Conservation (phyloP, 345 rosid species). For the Sonneratia alba region DNA sequence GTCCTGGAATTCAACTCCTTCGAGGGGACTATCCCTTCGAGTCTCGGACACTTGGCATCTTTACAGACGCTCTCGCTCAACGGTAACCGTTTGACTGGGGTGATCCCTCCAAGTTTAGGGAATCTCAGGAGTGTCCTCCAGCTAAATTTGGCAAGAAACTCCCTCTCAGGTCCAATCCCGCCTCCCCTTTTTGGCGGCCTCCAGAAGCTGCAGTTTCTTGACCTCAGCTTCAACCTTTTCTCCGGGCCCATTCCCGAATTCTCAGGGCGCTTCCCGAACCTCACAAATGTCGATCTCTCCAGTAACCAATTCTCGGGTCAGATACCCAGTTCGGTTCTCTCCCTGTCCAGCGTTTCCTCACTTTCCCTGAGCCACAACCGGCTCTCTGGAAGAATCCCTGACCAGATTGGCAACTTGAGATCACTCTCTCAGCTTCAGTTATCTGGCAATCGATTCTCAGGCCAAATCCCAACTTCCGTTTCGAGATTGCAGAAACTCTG, state of each 20-base stretch:
- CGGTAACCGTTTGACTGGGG: slow-evolving; percentile 61
- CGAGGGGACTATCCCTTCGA: slow-evolving; percentile 53
- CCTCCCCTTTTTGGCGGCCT: slow-evolving; percentile 31
- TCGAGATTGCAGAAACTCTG: slow-evolving; percentile 62
- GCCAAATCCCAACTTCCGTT: slow-evolving; percentile 61
- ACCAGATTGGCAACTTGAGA: slow-evolving; percentile 45
- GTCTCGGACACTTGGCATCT: slow-evolving; percentile 39
- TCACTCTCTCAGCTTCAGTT: slow-evolving; percentile 63
- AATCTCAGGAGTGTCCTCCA: slow-evolving; percentile 33
- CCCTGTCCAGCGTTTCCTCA: slow-evolving; percentile 35
- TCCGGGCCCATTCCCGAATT: slow-evolving; percentile 61
- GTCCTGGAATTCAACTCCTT: slow-evolving; percentile 72
- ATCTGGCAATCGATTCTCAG: slow-evolving; percentile 50
- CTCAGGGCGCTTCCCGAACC: slow-evolving; percentile 34
- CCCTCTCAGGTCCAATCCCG: slow-evolving; percentile 63
- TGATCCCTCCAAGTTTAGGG: slow-evolving; percentile 59
- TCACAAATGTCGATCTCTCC: slow-evolving; percentile 58
- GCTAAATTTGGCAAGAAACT: slow-evolving; percentile 49
- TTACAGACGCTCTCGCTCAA: slow-evolving; percentile 47
- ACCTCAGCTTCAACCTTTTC: slow-evolving; percentile 60
- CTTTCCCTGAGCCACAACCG: slow-evolving; percentile 57
- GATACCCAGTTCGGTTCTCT: slow-evolving; percentile 53
- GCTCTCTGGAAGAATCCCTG: slow-evolving; percentile 57
- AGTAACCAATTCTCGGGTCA: slow-evolving; percentile 52
- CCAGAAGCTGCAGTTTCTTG: slow-evolving; percentile 50